Conservation (phyloP, 163 green algal genomes). For the Scenedesmus sp. region DNA sequence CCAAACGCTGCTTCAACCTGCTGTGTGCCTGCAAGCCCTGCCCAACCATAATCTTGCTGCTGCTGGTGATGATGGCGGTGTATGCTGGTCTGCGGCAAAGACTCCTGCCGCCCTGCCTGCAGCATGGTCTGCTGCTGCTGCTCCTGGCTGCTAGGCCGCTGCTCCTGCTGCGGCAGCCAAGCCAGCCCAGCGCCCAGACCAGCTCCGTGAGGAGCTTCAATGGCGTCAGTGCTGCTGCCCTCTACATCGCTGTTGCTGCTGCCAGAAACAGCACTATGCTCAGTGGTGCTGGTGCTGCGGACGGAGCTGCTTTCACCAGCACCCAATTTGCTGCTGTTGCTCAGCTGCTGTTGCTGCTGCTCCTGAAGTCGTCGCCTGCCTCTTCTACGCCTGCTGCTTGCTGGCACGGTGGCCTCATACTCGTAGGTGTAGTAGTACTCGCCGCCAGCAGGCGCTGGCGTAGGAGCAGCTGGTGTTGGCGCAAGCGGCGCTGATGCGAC, state of each 20-base stretch:
- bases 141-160: neutral
- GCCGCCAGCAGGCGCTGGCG: neutral
- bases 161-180: conserved; percentile 8
- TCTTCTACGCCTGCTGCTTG: neutral
- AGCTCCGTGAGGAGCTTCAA: neutral
- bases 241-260: neutral
- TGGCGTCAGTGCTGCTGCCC: neutral
- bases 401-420: conserved; percentile 32
- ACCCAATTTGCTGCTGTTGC: neutral
- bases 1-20: neutral
- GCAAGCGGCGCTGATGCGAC: neutral
- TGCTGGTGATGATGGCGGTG: neutral
- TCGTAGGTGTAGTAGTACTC: conserved; percentile 55
- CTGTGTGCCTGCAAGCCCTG: neutral
- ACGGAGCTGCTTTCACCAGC: neutral
- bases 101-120: too few species aligned
- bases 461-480: neutral
- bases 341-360: neutral
- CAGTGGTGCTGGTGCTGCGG: neutral
- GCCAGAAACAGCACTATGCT: neutral
- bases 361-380: conserved; percentile 8
- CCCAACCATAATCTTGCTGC: neutral
- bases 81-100: neutral
- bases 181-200: neutral
- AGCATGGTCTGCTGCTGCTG: neutral